Evolutionary conservation across 805 yeast species (phyloP).

Genomic region (Scheffersomyces coipomensis): DNA sequence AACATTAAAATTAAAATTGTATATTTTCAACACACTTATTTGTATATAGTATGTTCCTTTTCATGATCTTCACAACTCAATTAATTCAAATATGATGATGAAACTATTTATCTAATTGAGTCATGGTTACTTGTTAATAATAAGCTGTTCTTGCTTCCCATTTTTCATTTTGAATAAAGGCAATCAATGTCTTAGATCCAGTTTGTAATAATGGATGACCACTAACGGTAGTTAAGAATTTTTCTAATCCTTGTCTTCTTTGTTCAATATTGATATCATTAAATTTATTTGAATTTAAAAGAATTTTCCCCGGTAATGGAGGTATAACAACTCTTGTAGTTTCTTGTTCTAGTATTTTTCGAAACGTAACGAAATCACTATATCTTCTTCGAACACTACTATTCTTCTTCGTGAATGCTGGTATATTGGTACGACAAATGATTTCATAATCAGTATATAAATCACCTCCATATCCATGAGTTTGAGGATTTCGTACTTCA

Average conservation of each 20-base stretch:
- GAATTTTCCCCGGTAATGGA: slow-evolving; percentile 84
- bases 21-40: no score
- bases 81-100: no score
- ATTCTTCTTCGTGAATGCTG: slow-evolving; percentile 67
- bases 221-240: slow-evolving; percentile 73
- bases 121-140: slow-evolving; percentile 1
- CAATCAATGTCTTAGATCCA: slow-evolving; percentile 70
- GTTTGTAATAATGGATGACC: slow-evolving; percentile 94
- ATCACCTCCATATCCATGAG: slow-evolving; percentile 63
- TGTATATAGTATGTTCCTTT: no score
- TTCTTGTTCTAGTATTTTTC: slow-evolving; percentile 72
- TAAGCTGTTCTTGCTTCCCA: slow-evolving; percentile 49
- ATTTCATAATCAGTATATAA: slow-evolving; percentile 93
- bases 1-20: no score
- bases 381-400: slow-evolving; percentile 81
- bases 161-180: slow-evolving; percentile 82
- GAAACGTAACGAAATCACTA: slow-evolving; percentile 83
- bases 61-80: no score
- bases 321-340: slow-evolving; percentile 81
- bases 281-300: slow-evolving; percentile 65
- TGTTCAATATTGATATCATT: slow-evolving; percentile 80
- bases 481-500: slow-evolving; percentile 79
- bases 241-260: slow-evolving; percentile 79
- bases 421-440: slow-evolving; percentile 85
- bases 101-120: not conserved